phyloP scores from a whole-genome alignment of 148 eudicot species.

The Vaccinium macrocarpon region DNA sequence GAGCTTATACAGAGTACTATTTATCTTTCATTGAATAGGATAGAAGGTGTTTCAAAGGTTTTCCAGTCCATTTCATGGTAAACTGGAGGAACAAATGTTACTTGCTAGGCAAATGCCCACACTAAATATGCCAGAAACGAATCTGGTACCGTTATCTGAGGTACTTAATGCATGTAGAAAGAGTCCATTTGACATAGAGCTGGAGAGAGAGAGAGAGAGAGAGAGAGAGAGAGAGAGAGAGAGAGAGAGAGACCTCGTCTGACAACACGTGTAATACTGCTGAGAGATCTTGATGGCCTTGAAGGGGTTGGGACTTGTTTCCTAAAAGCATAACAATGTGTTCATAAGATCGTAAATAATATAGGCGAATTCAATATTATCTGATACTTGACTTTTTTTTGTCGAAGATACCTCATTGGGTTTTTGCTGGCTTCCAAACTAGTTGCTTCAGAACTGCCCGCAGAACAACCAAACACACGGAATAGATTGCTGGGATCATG shows the following conservation, averaged over 20 bases:
- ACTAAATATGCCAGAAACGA: neutral
- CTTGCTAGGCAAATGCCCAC: neutral
- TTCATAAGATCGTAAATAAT: neutral
- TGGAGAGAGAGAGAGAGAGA: constrained; percentile 11
- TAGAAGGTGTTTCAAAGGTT: neutral
- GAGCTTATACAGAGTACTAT: neutral
- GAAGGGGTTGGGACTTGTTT: constrained; percentile 82
- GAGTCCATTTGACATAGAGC: neutral
- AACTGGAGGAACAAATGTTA: neutral
- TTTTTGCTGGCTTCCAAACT: constrained; percentile 97
- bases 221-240: constrained; percentile 12
- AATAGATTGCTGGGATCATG: constrained; percentile 76
- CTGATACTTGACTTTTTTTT: neutral
- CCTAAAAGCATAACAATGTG: constrained; percentile 34
- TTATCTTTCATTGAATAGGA: neutral
- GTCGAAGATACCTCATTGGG: constrained; percentile 73
- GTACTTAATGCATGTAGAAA: neutral
- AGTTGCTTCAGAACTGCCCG: constrained; percentile 83
- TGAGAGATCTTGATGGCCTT: constrained; percentile 71
- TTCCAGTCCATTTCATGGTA: neutral
- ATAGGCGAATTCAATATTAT: neutral
- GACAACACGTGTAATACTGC: constrained; percentile 63
- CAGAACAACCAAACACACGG: constrained; percentile 85
- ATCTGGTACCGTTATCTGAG: neutral
- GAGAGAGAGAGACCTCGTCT: constrained; percentile 54